Base-by-base conservation (phyloP, 495 filamentous ascomycete species). In the Penicillium lividum region DNA sequence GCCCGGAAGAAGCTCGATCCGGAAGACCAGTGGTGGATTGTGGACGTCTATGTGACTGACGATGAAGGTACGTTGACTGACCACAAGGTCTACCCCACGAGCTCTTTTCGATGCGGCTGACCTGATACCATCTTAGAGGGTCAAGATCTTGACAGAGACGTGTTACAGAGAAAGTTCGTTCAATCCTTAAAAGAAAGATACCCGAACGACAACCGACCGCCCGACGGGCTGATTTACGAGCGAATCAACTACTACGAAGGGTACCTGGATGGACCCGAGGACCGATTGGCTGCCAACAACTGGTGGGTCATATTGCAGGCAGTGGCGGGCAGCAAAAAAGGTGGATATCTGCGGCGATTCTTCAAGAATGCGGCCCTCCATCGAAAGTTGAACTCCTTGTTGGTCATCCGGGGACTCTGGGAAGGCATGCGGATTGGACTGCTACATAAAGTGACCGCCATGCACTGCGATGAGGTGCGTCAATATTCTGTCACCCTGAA, bases 391-490 rank as follows among this genome's bases (percentile, higher is more conserved):
- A 44, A 62, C 22, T 15, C 49, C 7, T 40, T 62, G 13, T 49
- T 62, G 8, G 16, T 29, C 5, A 54, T 60, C 18, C 1, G 7
- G 4, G 61, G 56, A 7, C 27, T 63, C 7, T 60, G 34, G 61
- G 56, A 33, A 31, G 61, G 33, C 16, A 57, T 63, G 34, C 45
- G 44, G 15, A 63, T 63, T 42, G 43, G 61, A n/a, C 10, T 59
- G 3, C 27, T 63, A 15, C 44, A 63, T 43, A 63, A 63, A 36
- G 5, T 63, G 25, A 46, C 13, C 13, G 57, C 61, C 1, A 63
- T 64, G 45, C 18, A 51, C 5, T 64, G 54, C 43, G 54, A 60
- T 48, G 50, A 64, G 57, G 61, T 63, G 25, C 22, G 57, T 49
- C 13, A 16, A 56, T 18, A 5, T 29, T 15, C 22, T 7, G 25